Evolutionary conservation across 208 protist species (phyloP), one percentile per base, ranked within the genome.

Genomic region (Trypanosoma theileri): DNA sequence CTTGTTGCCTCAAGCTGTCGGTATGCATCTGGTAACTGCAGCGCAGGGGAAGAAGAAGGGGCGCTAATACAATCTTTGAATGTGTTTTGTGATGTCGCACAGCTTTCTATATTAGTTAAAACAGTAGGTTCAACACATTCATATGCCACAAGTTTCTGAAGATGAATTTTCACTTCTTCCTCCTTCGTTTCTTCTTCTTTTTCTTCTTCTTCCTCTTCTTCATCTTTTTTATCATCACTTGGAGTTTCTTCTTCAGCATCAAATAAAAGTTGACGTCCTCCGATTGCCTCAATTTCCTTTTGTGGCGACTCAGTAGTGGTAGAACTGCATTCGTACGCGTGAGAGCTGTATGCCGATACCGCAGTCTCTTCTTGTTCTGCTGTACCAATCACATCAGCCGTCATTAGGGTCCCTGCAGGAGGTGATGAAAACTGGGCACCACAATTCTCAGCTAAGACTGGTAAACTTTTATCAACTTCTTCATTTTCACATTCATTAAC

Each of bases 1-100:
- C 66, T 55, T 26, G 66, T 71, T 26, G 66, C 66, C 46, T 71
- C 66, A 42, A 71, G 57, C 14, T 56, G 46, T 28, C 46, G 21
- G 28, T 64, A 71, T 10, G 66, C 40, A 16, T 22, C 42, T 12
- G 62, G 44, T n/a, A 65, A 40, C 51, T 73, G 63, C 21, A 79
- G 4, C 10, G 45, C 72, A 19, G 82, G 81, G 28, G 28, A 8
- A 0, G 84, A 84, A 1, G 69, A 45, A 6, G 78, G 76, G 0
- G 69, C 78, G 53, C 78, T 90, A 19, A 81, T 58, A 50, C 84
- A 89, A 51, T 86, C 84, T 21, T 78, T 77, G 60, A 89, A 89
- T 59, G 81, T 12, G 28, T 35, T 35, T 24, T 71, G 56, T 3
- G 66, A 71, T 31, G 13, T 4, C 10, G 13, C 16, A 12, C 21